Evolutionary conservation across 805 yeast genomes (phyloP), one percentile per base, ranked within the genome.

Genomic region (Spathaspora girioi): DNA sequence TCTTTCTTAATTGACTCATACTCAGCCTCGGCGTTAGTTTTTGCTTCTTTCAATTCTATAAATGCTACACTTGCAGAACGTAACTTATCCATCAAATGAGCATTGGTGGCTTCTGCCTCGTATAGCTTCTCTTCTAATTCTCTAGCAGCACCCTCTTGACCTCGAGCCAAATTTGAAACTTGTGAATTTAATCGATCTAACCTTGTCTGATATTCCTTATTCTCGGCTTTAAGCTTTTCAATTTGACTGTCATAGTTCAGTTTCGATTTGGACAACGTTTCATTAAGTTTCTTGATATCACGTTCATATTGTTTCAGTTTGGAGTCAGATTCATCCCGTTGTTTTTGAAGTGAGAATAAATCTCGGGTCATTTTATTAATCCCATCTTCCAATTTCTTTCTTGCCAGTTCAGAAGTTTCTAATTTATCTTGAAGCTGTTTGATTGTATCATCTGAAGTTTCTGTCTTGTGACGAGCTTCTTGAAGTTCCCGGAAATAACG

Each of bases 351-450:
- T 46, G 79, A 79, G 65, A 89, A 80, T 29, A 92, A 70, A 56
- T 92, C 98, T 40, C 93, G 74, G 50, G 86, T 87, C 96, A 92
- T 88, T 58, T 90, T 91, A 63, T 91, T 91, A 48, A 92, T 85
- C 3, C 96, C 97, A 53, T 82, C 85, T 60, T 92, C 97, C 1
- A 93, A 87, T 56, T 80, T 84, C 23, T 75, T 75, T 58, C 82
- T 86, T 11, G 77, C 79, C 8, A 64, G 65, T 43, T 69, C 75
- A 7, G 70, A 50, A 1, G 61, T 53, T 3, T 61, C 62, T 14
- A 77, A 57, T 52, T 73, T 73, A 2, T 53, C 52, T 41, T 66
- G 65, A 15, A 77, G 56, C 15, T 61, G 59, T 31, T 65, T 67
- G 15, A 67, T 45, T 0, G 62, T 47, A 11, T 65, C 74, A 6